Evolutionary conservation across 2,329 filamentous ascomycete genomes (phyloP).

Genomic region (Paramyrothecium roridum): DNA sequence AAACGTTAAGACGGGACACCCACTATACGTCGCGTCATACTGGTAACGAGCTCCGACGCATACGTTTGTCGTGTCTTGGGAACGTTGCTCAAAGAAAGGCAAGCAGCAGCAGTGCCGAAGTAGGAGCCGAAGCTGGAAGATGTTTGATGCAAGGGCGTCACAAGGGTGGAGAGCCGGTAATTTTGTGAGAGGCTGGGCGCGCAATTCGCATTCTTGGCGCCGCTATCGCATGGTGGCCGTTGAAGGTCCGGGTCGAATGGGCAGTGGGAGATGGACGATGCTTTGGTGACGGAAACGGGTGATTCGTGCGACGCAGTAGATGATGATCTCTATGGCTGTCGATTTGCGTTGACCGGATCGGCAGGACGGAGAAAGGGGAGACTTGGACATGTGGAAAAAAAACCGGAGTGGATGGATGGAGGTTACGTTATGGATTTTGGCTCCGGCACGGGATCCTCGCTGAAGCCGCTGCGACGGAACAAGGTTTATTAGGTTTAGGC

Average conservation of each 20-base stretch:
- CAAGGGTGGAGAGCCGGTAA: not conserved
- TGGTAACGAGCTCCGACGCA: constrained; percentile 8
- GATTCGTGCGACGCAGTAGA: no score
- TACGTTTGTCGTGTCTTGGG: not conserved
- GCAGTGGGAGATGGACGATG: not conserved
- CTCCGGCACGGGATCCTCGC: no score
- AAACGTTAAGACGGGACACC: constrained; percentile 7
- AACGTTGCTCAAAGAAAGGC: not conserved
- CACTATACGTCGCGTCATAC: constrained; percentile 36
- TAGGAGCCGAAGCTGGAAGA: not conserved
- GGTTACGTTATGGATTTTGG: not conserved
- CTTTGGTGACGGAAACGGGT: not conserved
- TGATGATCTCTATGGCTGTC: no score
- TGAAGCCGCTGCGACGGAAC: not conserved
- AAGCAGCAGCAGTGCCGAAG: constrained; percentile 7
- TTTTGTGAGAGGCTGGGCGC: not conserved
- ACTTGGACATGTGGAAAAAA: not conserved
- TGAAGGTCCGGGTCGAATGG: not conserved
- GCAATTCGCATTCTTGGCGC: not conserved
- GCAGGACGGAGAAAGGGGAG: not conserved
- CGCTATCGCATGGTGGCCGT: not conserved
- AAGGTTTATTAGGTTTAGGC: not conserved
- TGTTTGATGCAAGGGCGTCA: not conserved
- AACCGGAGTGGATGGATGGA: not conserved
- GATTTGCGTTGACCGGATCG: no score